These are phyloP conservation scores for Pleurotus djamor DNA, from an alignment of 768 basidiomycete genomes.

Conservation along the genomic window DNA sequence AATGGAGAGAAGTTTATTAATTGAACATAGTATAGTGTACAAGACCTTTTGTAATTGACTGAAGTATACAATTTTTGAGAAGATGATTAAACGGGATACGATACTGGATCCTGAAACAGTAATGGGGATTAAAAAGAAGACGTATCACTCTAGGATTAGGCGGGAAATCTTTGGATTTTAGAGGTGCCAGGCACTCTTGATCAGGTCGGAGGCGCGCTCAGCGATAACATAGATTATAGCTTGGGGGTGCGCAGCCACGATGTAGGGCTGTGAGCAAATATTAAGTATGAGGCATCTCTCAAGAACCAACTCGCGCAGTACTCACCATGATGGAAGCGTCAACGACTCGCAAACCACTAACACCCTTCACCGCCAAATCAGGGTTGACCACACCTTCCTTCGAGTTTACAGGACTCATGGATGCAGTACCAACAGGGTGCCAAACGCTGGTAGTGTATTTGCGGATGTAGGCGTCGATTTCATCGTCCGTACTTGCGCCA, in stretches of 20 bases:
- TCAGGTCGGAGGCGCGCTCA: slow-evolving; percentile 21
- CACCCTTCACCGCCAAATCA: slow-evolving; percentile 30
- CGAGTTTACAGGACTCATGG: slow-evolving; percentile 15
- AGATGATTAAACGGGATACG: no score
- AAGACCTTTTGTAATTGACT: no score
- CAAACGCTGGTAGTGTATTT: slow-evolving; percentile 17
- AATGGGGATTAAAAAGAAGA: no score
- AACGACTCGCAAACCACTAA: slow-evolving; percentile 30
- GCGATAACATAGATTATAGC: slow-evolving; percentile 19
- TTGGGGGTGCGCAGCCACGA: slow-evolving; percentile 20
- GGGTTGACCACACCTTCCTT: slow-evolving; percentile 24
- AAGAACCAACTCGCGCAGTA: no score
- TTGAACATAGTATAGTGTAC: no score
- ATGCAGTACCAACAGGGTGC: slow-evolving; percentile 28
- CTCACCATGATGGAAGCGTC: slow-evolving; percentile 31
- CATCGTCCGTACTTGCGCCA: slow-evolving; percentile 22
- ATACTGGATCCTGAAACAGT: no score
- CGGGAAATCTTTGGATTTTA: background rate
- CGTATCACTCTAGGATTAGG: no score
- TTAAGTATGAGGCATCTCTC: background rate
- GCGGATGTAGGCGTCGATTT: slow-evolving; percentile 21
- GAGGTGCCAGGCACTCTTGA: slow-evolving; percentile 10
- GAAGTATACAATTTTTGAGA: no score
- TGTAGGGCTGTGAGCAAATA: slow-evolving; percentile 12
- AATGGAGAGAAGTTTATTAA: no score